Percentiles rank a stretch among this genome's conserved stretches.
Evolutionary conservation across 1,139 yeast genomes (phyloP).

Genomic region (Magnusiomyces paraingens): DNA sequence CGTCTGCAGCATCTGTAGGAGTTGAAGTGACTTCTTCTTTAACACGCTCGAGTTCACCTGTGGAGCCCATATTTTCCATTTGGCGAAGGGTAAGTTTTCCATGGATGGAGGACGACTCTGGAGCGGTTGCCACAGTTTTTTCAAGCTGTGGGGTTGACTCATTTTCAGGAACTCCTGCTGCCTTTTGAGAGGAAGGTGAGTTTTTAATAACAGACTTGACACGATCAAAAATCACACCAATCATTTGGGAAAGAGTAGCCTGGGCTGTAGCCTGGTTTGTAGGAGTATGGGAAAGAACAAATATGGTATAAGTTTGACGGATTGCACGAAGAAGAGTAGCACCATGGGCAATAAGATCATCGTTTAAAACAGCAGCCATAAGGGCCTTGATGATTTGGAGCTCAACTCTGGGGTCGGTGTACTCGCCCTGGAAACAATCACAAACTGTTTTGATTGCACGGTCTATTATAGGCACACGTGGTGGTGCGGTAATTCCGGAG

Average conservation of each 20-base stretch:
- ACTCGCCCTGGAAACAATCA: slow-evolving; percentile 84
- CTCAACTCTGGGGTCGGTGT: slow-evolving; percentile 83
- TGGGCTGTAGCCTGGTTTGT: slow-evolving; percentile 92
- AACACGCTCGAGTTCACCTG: slow-evolving; percentile 19
- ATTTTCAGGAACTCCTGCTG: neutral
- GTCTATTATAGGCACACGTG: slow-evolving; percentile 60
- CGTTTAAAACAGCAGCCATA: slow-evolving; percentile 77
- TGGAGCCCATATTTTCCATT: slow-evolving; percentile 21
- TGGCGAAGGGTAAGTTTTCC: slow-evolving; percentile 23
- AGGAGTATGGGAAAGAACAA: slow-evolving; percentile 72
- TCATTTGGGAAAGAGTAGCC: slow-evolving; percentile 88
- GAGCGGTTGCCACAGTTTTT: neutral
- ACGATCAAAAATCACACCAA: slow-evolving; percentile 76
- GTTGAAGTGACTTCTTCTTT: slow-evolving; percentile 25
- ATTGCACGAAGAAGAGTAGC: slow-evolving; percentile 83
- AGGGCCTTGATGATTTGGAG: slow-evolving; percentile 88
- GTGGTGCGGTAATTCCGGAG: slow-evolving; percentile 44
- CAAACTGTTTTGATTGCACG: slow-evolving; percentile 82
- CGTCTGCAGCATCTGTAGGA: slow-evolving; percentile 34
- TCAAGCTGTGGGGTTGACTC: neutral
- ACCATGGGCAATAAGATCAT: slow-evolving; percentile 83
- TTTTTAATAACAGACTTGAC: slow-evolving; percentile 37
- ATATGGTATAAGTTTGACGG: slow-evolving; percentile 87
- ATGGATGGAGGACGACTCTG: slow-evolving; percentile 5
- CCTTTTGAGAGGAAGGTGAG: slow-evolving; percentile 7